These are phyloP conservation scores for Cytospora leucostoma DNA, from an alignment of 2,329 filamentous ascomycete genomes.

Conservation along the genomic window DNA sequence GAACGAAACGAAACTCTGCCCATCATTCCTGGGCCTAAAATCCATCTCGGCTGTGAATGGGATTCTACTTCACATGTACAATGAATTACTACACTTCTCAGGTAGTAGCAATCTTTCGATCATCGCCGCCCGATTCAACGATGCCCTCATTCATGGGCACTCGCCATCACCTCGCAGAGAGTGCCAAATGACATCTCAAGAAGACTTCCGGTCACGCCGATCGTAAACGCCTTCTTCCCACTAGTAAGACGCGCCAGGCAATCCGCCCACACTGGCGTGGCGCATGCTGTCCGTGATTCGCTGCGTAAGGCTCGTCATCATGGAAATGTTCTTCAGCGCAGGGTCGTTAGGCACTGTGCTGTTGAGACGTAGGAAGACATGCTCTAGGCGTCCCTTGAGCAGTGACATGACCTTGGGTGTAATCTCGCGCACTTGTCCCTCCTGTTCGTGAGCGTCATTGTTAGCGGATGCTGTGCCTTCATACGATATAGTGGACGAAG, in stretches of 20 bases:
- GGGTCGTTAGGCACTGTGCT: slow-evolving; percentile 49
- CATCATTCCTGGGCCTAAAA: background rate
- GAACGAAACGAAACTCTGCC: background rate
- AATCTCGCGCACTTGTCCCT: slow-evolving; percentile 56
- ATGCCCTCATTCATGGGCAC: background rate
- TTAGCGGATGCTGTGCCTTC: background rate
- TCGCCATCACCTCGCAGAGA: background rate
- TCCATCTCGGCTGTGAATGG: background rate
- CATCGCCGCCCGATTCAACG: background rate
- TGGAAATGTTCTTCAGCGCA: slow-evolving; percentile 50
- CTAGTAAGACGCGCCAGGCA: slow-evolving; percentile 12
- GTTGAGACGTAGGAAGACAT: slow-evolving; percentile 53
- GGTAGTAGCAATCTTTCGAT: background rate
- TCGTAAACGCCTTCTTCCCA: background rate
- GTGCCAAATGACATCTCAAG: background rate
- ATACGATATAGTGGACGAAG: background rate
- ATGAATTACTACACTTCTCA: background rate
- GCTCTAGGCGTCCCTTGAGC: slow-evolving; percentile 54
- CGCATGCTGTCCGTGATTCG: slow-evolving; percentile 35
- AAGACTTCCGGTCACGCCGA: background rate
- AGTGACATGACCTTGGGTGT: slow-evolving; percentile 59
- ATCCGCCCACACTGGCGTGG: background rate
- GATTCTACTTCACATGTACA: background rate
- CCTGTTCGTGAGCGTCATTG: slow-evolving; percentile 39
- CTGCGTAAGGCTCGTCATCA: slow-evolving; percentile 42